Percentiles rank a stretch among this genome's conserved stretches.
phyloP scores from a whole-genome alignment of 805 yeast species.

The Suhomyces pyralidae region DNA sequence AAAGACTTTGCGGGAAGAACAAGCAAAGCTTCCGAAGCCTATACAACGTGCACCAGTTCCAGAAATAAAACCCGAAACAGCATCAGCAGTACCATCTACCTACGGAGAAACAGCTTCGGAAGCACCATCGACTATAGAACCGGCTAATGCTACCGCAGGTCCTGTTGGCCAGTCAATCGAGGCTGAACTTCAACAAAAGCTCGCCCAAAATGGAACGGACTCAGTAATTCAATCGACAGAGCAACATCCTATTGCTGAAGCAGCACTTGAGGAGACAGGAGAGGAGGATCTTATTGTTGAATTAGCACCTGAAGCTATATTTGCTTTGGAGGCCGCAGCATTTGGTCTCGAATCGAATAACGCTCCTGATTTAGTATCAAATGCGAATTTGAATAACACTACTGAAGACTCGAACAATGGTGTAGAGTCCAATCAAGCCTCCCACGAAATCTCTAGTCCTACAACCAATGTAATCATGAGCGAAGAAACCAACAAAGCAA shows the following conservation, averaged over 20 bases:
- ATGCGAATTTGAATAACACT: background rate
- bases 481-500: background rate
- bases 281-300: background rate
- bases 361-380: background rate
- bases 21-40: conserved; percentile 2
- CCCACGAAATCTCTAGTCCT: too few relatives aligned
- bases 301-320: background rate
- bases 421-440: background rate
- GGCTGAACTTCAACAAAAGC: background rate
- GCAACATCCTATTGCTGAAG: background rate
- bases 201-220: background rate
- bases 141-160: background rate
- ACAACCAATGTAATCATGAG: background rate
- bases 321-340: background rate
- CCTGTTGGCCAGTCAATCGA: background rate
- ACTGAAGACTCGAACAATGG: background rate
- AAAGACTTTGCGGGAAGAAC: conserved; percentile 14
- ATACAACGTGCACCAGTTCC: background rate
- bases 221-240: background rate
- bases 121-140: too few relatives aligned
- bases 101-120: background rate
- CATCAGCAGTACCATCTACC: too few relatives aligned
- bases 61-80: background rate
- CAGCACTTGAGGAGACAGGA: background rate
- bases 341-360: background rate